Conservation (phyloP, 495 filamentous ascomycete species). For the Aspergillus wentii region DNA sequence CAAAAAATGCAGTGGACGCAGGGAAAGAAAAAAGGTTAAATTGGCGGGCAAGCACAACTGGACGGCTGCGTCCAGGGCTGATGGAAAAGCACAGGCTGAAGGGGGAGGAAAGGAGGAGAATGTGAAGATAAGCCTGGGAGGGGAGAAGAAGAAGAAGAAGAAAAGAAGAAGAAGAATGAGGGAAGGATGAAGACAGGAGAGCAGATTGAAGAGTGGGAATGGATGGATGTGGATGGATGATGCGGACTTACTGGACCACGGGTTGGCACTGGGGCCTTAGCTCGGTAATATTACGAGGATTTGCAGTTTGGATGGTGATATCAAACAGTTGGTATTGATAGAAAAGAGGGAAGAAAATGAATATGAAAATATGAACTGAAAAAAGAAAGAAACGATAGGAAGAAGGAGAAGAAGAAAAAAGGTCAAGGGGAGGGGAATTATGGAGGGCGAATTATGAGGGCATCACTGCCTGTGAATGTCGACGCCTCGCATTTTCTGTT, state of each 20-base stretch:
- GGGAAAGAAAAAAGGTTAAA: slow-evolving; percentile 4
- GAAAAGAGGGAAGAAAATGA: slow-evolving; percentile 6
- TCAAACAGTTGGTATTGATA: too few relatives aligned
- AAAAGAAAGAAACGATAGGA: slow-evolving; percentile 12
- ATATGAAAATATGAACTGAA: slow-evolving; percentile 11
- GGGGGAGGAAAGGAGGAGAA: slow-evolving; percentile 2
- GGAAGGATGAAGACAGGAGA: slow-evolving; percentile 14
- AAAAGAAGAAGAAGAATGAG: slow-evolving; percentile 7
- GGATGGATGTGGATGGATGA: too few relatives aligned
- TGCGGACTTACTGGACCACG: too few relatives aligned
- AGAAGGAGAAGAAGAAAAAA: slow-evolving; percentile 9
- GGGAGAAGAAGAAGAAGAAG: slow-evolving; percentile 5
- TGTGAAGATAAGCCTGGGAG: not conserved
- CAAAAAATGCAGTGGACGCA: slow-evolving; percentile 2
- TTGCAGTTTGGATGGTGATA: too few relatives aligned
- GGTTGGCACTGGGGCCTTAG: too few relatives aligned
- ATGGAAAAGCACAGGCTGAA: slow-evolving; percentile 2
- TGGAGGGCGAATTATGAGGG: slow-evolving; percentile 1
- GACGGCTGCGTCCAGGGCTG: slow-evolving; percentile 13
- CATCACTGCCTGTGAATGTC: slow-evolving; percentile 5
- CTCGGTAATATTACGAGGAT: too few relatives aligned
- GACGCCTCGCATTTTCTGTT: slow-evolving; percentile 2
- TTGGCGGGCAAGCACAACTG: slow-evolving; percentile 9
- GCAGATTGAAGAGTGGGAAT: slow-evolving; percentile 15
- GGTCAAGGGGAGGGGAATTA: not conserved